These are phyloP conservation scores for Cercospora beticola DNA, from an alignment of 2,329 filamentous ascomycete genomes.

Conservation along the genomic window DNA sequence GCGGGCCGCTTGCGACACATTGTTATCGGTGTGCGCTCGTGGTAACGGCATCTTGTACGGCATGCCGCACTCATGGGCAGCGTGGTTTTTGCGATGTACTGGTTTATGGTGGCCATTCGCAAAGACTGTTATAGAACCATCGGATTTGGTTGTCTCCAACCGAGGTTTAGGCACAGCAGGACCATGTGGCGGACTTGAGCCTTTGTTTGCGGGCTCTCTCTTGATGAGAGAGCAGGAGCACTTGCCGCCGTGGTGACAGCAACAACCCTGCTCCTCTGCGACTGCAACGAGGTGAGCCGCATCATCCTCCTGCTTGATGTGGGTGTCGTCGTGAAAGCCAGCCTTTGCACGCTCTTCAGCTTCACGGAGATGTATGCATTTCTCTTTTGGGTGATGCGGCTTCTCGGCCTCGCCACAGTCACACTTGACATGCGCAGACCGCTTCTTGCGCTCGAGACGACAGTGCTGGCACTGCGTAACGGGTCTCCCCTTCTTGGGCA, in stretches of 20 bases:
- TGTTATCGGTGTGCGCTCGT: conserved; percentile 52
- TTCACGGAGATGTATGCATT: conserved; percentile 46
- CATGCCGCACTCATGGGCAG: conserved; percentile 61
- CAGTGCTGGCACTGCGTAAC: conserved; percentile 98
- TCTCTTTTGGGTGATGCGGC: conserved; percentile 59
- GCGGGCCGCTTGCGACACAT: conserved; percentile 43
- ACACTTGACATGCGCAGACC: conserved; percentile 91
- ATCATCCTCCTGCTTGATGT: conserved; percentile 26
- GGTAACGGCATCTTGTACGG: conserved; percentile 65
- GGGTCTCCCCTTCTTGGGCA: conserved; percentile 95
- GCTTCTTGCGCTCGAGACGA: conserved; percentile 92
- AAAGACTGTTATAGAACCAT: conserved; percentile 60
- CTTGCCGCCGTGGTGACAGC: conserved; percentile 59
- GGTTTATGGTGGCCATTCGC: conserved; percentile 66
- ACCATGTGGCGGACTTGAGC: conserved; percentile 35
- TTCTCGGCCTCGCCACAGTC: conserved; percentile 83
- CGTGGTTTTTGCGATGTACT: conserved; percentile 63
- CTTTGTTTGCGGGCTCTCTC: conserved; percentile 48
- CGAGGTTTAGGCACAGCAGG: conserved; percentile 55
- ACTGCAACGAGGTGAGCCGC: conserved; percentile 34
- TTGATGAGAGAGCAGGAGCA: conserved; percentile 60
- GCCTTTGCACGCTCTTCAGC: conserved; percentile 39
- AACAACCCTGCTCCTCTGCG: conserved; percentile 45
- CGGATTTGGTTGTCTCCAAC: conserved; percentile 58
- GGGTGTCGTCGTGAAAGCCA: conserved; percentile 30